Evolutionary conservation across 2,329 filamentous ascomycete genomes (phyloP), one percentile per base, ranked within the genome.

Genomic region (Albifimbria verrucaria): DNA sequence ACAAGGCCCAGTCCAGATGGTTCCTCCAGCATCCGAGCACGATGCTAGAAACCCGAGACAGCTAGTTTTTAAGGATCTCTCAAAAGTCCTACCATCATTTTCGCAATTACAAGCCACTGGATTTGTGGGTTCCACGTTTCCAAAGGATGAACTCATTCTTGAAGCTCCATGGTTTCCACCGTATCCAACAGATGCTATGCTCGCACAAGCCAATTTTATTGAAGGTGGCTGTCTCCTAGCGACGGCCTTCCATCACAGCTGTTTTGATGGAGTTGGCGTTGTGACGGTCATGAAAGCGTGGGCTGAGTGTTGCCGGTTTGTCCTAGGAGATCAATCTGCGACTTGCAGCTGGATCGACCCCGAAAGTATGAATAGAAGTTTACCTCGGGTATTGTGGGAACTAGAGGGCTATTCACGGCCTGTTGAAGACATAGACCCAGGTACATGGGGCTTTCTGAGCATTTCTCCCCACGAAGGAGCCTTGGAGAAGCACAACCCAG

Each of bases 131-230:
- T 68, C 65, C 0, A 50, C 59, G 0, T 68, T 68, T 36, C 32
- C 15, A n/a, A 57, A 55, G 4, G 65, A 70, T 36, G 43, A 58
- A 3, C 52, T 65, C 18, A 59, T 69, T 10, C 55, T 65, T 1
- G 49, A 54, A 5, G 55, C 58, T 10, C 55, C 59, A n/a, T 55
- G 58, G 3, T 65, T 63, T 39, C 62, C 62, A 0, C 50, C 56
- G 22, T 50, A 67, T 17, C 66, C 67, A 0, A 61, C 67, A 5
- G 62, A 67, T 23, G 55, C 68, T 6, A 56, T 70, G 2, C 48
- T 55, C 7, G 67, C 57, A 1, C 67, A 69, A 28, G 67, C 59
- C 17, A 70, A 68, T 28, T 69, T 69, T 43, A 58, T 69, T 32
- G 39, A 56, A 2, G 67, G 67, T 2, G 67, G 66, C 1, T 68